Conservation (phyloP, 2,329 filamentous ascomycete genomes). For the Ophiognomonia clavigignenti-juglandacearum region DNA sequence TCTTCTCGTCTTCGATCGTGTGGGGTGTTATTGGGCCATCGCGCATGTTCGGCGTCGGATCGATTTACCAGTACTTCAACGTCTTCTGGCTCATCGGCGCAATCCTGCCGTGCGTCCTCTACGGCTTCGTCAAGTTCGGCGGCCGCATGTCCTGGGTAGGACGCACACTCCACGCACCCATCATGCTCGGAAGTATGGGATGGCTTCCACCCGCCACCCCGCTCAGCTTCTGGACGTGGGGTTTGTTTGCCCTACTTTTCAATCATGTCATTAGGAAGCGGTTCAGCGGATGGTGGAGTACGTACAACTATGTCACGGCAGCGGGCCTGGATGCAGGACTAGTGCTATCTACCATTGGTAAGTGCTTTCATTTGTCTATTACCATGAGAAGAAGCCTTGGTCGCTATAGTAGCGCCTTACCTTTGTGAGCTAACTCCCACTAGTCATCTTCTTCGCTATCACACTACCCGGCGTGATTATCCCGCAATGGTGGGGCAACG, state of each 20-base stretch:
- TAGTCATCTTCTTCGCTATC: conserved; percentile 33
- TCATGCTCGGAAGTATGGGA: conserved; percentile 51
- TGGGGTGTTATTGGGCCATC: conserved; percentile 54
- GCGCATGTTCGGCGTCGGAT: conserved; percentile 48
- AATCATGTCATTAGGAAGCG: conserved; percentile 50
- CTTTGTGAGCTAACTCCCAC: too few relatives aligned
- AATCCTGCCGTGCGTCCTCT: conserved; percentile 43
- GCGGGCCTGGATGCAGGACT: conserved; percentile 35
- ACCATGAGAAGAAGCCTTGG: too few relatives aligned
- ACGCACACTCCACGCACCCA: conserved; percentile 49
- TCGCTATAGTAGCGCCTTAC: too few relatives aligned
- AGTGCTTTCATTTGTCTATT: too few relatives aligned
- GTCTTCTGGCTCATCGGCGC: conserved; percentile 51
- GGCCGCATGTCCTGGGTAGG: conserved; percentile 23
- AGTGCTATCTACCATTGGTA: conserved; percentile 31
- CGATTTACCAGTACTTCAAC: conserved; percentile 45
- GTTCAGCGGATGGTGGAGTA: conserved; percentile 57
- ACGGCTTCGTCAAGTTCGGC: conserved; percentile 29
- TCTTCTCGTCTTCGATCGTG: conserved; percentile 50
- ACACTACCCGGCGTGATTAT: conserved; percentile 31
- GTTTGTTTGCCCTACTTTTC: conserved; percentile 51
- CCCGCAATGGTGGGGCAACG: conserved; percentile 48
- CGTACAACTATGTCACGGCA: conserved; percentile 38
- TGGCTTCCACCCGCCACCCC: conserved; percentile 56
- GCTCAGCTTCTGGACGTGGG: conserved; percentile 55